Conservation (phyloP, 331 rosid genomes). For the Pyracantha coccinea region DNA sequence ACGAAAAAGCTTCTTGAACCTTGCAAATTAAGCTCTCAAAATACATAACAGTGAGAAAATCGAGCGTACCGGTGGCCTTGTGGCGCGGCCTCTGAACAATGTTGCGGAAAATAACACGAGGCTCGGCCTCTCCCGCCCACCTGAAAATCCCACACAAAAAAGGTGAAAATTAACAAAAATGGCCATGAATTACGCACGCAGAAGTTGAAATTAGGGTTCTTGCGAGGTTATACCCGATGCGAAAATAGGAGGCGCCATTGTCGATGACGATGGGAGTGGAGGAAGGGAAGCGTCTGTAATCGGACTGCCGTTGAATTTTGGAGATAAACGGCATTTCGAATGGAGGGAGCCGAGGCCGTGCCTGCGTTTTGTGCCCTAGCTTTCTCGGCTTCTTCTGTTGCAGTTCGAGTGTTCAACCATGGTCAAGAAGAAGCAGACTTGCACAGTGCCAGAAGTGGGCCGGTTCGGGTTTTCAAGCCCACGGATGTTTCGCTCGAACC, state of each 20-base stretch:
- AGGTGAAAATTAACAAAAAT: neutral
- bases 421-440: neutral
- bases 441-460: neutral
- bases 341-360: neutral
- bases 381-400: neutral
- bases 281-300: constrained; percentile 51
- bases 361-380: neutral
- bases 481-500: neutral
- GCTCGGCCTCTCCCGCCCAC: constrained; percentile 95
- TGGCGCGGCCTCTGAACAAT: constrained; percentile 99
- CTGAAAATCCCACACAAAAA: constrained; percentile 26
- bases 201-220: constrained; percentile 41
- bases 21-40: neutral
- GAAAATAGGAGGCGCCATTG: constrained; percentile 98
- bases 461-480: neutral
- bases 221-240: constrained; percentile 58
- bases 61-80: constrained; percentile 50
- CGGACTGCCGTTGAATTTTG: constrained; percentile 62
- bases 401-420: neutral
- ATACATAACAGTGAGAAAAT: neutral
- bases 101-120: constrained; percentile 94
- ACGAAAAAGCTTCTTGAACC: neutral
- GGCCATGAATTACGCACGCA: neutral
- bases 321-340: constrained; percentile 73
- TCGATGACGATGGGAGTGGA: constrained; percentile 84